Evolutionary conservation across 306 rosid species (phyloP), one percentile per base, ranked within the genome.

Genomic region (Acacia crassicarpa): DNA sequence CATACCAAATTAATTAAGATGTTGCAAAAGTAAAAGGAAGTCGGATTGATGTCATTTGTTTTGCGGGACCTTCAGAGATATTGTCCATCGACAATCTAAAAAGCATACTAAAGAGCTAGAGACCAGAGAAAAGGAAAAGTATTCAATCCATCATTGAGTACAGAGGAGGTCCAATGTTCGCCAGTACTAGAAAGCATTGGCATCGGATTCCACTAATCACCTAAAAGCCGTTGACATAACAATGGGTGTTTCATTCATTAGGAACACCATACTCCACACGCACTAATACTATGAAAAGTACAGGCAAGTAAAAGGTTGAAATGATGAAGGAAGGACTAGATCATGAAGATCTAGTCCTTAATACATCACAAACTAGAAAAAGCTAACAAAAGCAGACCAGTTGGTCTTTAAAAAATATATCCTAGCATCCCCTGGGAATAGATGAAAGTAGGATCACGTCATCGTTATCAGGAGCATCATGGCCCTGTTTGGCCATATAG

Each of bases 81-180:
- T 5, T 43, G 63, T 82, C 77, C 13, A 59, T 4, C 25, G 45
- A 82, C 71, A 75, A 67, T 54, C 11, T 53, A 75, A 27, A 41
- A 41, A 19, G 70, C 6, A 35, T 53, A 53, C 61, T 66, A 41
- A 4, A 19, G 13, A 25, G 33, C 22, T 13, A n/a, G 53, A 68
- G 78, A 56, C 11, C 3, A 13, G 65, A 53, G 20, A 20, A 51
- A 16, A 16, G 5, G n/a, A 22, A 82, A 76, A 81, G 30, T 23
- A 33, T 22, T 38, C 6, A 22, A n/a, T 56, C 12, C 38, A 67
- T 40, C 51, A 68, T 56, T 54, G 65, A 82, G 43, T 46, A 19
- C 17, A 25, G 19, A 49, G 80, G 30, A 81, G 32, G 43, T 67
- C 45, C 44, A 2, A 35, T 53, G 62, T 78, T 22, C 22, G 40